Evolutionary conservation across 2,329 filamentous ascomycete genomes (phyloP), one percentile per base, ranked within the genome.

Genomic region (Lachnellula subtilissima): DNA sequence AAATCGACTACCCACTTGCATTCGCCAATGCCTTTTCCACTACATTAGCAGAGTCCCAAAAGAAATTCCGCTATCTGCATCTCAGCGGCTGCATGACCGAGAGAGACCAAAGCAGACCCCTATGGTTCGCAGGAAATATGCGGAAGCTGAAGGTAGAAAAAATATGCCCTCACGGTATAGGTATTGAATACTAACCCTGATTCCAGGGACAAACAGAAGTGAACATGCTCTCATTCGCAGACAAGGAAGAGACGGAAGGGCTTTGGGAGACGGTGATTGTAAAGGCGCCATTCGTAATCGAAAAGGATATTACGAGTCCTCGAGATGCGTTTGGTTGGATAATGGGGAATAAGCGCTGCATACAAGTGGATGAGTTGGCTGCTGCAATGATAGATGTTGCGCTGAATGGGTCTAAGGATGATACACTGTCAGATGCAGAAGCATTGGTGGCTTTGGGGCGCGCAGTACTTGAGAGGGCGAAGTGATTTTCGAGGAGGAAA

Each of bases 51-150:
- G 8, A 42, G 11, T 23, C 32, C 14, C 49, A 46, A 14, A 55
- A 61, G 43, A 71, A 65, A 50, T 76, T 78, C 58, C 66, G 74
- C 0, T 78, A 77, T 56, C 57, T 77, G 4, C 76, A 74, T 63
- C 60, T 74, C 12, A 72, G 69, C 49, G 71, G 69, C 11, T 69
- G 62, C 39, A 66, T 70, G 17, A 70, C 72, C 15, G 73, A 75
- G 58, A 67, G 71, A 53, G 69, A 76, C 59, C 71, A 73, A 60
- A 68, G 69, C 39, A 69, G 68, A 40, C 64, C 64, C 15, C 59
- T 76, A 37, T 76, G 73, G 73, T 64, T 73, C 45, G 50, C 67
- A 45, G 51, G 55, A 1, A 66, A 67, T 17, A 58, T 52, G 49
- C 9, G 56, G 39, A 40, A 50, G 55, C 4, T 55, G 17, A n/a